phyloP scores from a whole-genome alignment of 352 stramenopile genomes.

The Sclerospora graminicola region DNA sequence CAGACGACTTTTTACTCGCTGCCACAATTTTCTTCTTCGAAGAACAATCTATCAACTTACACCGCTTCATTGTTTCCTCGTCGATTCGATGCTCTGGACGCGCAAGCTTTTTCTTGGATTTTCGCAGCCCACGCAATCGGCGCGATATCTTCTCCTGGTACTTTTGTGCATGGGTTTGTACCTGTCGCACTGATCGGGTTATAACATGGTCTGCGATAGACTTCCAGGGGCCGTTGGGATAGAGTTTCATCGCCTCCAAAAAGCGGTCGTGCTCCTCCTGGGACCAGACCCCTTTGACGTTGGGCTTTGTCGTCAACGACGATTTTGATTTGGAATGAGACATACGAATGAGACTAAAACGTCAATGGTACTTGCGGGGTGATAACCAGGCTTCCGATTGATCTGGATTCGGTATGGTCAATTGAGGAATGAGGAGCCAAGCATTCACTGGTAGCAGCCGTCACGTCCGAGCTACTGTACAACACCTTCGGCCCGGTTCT shows the following conservation, averaged over 20 bases:
- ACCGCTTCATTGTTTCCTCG: constrained; percentile 48
- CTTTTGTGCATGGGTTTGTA: constrained; percentile 70
- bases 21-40: constrained; percentile 29
- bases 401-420: too few relatives aligned
- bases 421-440: too few relatives aligned
- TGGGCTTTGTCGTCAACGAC: neutral
- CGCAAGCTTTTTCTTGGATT: constrained; percentile 62
- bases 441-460: too few relatives aligned
- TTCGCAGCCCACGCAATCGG: constrained; percentile 45
- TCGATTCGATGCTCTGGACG: constrained; percentile 46
- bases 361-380: too few relatives aligned
- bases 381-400: too few relatives aligned
- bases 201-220: constrained; percentile 49
- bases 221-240: constrained; percentile 59
- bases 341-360: neutral
- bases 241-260: constrained; percentile 64
- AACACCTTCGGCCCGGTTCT: too few relatives aligned
- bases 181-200: constrained; percentile 62
- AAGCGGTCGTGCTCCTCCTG: constrained; percentile 58
- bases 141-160: constrained; percentile 56
- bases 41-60: constrained; percentile 41
- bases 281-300: constrained; percentile 23
- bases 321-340: neutral
- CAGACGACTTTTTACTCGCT: constrained; percentile 12
- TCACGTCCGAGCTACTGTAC: too few relatives aligned